Evolutionary conservation across 2,329 filamentous ascomycete species (phyloP).

Genomic region (Trichoderma sp.): DNA sequence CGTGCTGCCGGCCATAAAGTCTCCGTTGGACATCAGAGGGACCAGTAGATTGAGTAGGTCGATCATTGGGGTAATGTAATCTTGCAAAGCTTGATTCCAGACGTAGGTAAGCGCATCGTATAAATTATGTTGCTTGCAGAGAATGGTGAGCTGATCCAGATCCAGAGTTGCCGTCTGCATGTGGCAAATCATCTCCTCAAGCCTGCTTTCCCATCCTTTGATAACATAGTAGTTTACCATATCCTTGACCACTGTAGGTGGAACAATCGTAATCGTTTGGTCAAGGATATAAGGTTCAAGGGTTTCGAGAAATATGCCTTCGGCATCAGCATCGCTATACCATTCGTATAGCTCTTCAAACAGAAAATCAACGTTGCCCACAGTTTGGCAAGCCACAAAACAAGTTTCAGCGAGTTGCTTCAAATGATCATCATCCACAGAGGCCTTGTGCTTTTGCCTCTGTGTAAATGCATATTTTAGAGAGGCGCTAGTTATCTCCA

Average conservation of each 20-base stretch:
- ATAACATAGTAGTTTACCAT: slow-evolving; percentile 79
- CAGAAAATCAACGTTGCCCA: slow-evolving; percentile 78
- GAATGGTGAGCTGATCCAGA: slow-evolving; percentile 83
- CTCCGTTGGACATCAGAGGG: slow-evolving; percentile 59
- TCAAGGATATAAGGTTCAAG: slow-evolving; percentile 88
- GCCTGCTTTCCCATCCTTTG: slow-evolving; percentile 70
- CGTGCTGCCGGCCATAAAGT: slow-evolving; percentile 55
- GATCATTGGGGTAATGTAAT: slow-evolving; percentile 88
- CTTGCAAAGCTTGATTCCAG: slow-evolving; percentile 87
- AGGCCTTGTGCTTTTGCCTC: slow-evolving; percentile 51
- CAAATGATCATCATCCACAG: slow-evolving; percentile 60
- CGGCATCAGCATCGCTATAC: slow-evolving; percentile 75
- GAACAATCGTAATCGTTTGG: slow-evolving; percentile 70
- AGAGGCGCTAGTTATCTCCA: slow-evolving; percentile 92
- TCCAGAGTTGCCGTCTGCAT: slow-evolving; percentile 90
- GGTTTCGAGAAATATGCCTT: slow-evolving; percentile 80
- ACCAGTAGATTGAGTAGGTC: slow-evolving; percentile 74
- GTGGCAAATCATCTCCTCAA: slow-evolving; percentile 94
- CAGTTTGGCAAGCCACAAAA: slow-evolving; percentile 78
- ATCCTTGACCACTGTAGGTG: slow-evolving; percentile 81
- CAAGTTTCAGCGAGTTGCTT: slow-evolving; percentile 79
- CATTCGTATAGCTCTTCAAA: slow-evolving; percentile 90
- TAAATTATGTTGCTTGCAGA: slow-evolving; percentile 88
- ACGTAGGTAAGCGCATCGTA: slow-evolving; percentile 97
- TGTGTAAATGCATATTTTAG: slow-evolving; percentile 84